Evolutionary conservation across 352 stramenopile species (phyloP), one percentile per base, ranked within the genome.

Genomic region (Hyphochytrium catenoides): DNA sequence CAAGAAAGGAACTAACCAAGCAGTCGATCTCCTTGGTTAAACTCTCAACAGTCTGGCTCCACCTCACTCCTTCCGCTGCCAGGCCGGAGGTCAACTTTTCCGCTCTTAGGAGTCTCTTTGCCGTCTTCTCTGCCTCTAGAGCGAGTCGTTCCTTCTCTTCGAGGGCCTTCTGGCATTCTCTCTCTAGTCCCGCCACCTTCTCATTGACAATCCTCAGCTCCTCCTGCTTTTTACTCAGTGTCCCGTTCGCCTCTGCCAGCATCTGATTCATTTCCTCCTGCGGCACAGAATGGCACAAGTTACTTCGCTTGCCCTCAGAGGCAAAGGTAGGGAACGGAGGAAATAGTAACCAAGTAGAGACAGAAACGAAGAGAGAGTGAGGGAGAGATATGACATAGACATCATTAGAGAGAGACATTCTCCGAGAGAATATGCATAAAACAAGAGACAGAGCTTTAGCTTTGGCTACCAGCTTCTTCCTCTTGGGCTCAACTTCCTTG

Each of bases 401-500:
- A n/a, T n/a, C n/a, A n/a, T n/a, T n/a, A n/a, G n/a, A n/a, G n/a
- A n/a, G 15, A 15, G 12, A 12, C 12, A 30, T 30, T 30, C 26
- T 15, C 12, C 15, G 12, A 30, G 26, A 12, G 26, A 12, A 12
- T 12, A 30, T 30, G 26, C 12, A 30, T 30, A 12, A 30, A 12
- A 12, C 12, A 30, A 12, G 12, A 30, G 26, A 30, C 12, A 12
- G 15, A 12, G 15, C 12, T 15, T 12, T 12, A 12, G 15, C 12
- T 30, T 12, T 30, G 15, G 37, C 46, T 77, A 51, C 76, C 1
- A 95, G 41, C 9, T 74, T 79, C 38, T 76, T 69, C 35, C 78
- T 74, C 51, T 95, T 94, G 0, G 81, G 81, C 0, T 56, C 81
- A 2, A 94, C 82, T 33, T 91, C 78, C 49, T 93, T 94, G 1